Evolutionary conservation across 1,284 basidiomycete species (phyloP), one percentile per base, ranked within the genome.

Genomic region (Malassezia japonica): DNA sequence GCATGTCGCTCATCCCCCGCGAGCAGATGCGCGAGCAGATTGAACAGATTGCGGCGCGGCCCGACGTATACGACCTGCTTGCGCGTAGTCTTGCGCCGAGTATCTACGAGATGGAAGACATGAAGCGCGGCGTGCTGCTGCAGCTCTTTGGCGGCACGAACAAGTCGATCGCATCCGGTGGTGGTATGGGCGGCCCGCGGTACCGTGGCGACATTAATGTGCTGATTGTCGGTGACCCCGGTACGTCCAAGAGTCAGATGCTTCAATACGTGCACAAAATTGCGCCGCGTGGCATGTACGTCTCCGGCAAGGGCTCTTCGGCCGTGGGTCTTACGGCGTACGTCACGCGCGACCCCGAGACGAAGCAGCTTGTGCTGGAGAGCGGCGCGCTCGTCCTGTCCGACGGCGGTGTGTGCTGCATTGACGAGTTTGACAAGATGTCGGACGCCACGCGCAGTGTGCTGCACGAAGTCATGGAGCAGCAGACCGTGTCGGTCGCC

Each of bases 401-500:
- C 64, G 94, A 98, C 63, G 92, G 92, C 2, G 92, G 92, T 74
- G 89, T 96, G 4, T 98, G 94, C 75, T 98, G 94, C 73, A 98
- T 98, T 63, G 92, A 98, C 70, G 92, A 96, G 75, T 98, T 98
- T 67, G 94, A 98, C 77, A 98, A 98, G 75, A 98, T 98, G 92
- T 86, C 86, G 1, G 92, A 98, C 67, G 83, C 89, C 0, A 96
- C 92, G 8, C 81, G 94, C 41, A 91, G 87, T 74, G 94, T 96
- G 1, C 77, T 98, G 44, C 92, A 98, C 73, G 94, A 98, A 84
- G 94, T 96, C 33, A 98, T 98, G 92, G 92, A 98, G 81, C 92
- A 98, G 83, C 92, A 98, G 84, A 98, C 92, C 0, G 90, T 98
- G 2, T 96, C 91, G 1, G 92, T 98, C 55, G 94, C 94, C n/a